Evolutionary conservation across 2,329 filamentous ascomycete genomes (phyloP), one percentile per base, ranked within the genome.

Genomic region (Sclerotinia glacialis): DNA sequence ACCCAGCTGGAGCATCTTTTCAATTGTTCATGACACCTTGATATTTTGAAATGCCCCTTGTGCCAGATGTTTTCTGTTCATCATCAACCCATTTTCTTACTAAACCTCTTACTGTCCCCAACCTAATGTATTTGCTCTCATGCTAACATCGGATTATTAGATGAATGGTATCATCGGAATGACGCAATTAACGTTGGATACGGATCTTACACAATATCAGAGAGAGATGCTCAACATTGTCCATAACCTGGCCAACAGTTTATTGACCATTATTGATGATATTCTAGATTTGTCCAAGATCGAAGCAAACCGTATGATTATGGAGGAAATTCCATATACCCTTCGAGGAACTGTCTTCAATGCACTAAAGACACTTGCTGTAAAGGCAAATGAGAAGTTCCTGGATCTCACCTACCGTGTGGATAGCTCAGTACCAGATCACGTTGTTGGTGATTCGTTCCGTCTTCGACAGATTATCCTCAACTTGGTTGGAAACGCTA

Each of bases 181-280:
- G 94, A 97, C 93, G 3, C 93, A 97, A 78, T 83, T 99, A 66
- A 97, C 95, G 1, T 84, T 99, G 64, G 95, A 99, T 77, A 97
- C 94, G 49, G 90, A 98, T 76, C 83, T 99, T 67, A 97, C 93
- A 55, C 91, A 93, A 75, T 96, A 97, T 75, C 95, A 97, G 75
- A 89, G 95, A 72, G 95, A 99, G 80, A 98, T 98, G 94, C 82
- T 98, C 78, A 98, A 97, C 73, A 97, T 97, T 74, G 94, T 99
- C 73, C 94, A 97, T 79, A 96, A 96, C 75, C 83, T 98, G 72
- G 95, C 94, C 71, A 97, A 97, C 80, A 97, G 94, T 79, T 81
- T 99, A 73, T 81, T 99, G 74, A 98, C 94, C 60, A 98, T 99
- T 73, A 98, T 99, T 75, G 94, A 99, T 77, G 88, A 90, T 75